Evolutionary conservation across 257 asterid genomes (phyloP), one percentile per base, ranked within the genome.

Genomic region (Agastache rugosa): DNA sequence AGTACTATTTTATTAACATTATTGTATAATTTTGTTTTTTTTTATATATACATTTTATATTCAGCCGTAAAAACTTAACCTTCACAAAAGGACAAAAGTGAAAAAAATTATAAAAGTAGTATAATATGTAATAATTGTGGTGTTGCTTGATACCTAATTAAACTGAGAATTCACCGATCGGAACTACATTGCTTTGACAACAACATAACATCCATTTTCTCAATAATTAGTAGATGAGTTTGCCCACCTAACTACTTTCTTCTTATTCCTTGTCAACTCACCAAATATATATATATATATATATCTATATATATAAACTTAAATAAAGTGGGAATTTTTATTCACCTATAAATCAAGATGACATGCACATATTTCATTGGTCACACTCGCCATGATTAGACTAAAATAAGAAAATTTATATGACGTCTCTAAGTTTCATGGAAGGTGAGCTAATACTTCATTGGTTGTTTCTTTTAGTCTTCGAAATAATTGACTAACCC

Each of bases 131-230:
- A 58, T 72, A 48, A 71, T 80, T 72, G 42, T 14, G 16, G 10
- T 42, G 74, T 71, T 78, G 83, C 85, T 82, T 82, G 81, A 25
- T 65, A 75, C 78, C 83, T 82, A 81, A 78, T 78, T 65, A 54
- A 77, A 81, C 80, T 73, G 41, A 70, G 69, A 62, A 71, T 56
- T 66, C 72, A 76, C 10, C 59, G 19, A 48, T 78, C 56, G 14
- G 25, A 71, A 37, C 35, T 45, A 59, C 77, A 58, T 74, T 74
- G 85, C 82, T 76, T 80, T 79, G 73, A 70, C 44, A 74, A 71
- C 75, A 77, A 77, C 80, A 58, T 64, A 55, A 63, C 80, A 74
- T 77, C 82, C 66, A 56, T 64, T 59, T 44, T 60, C 66, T 55
- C 76, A 41, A 77, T 73, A 47, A 69, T 77, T 65, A 73, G 79